Conservation (phyloP, 1,284 basidiomycete genomes). For the Agaricales sp. region DNA sequence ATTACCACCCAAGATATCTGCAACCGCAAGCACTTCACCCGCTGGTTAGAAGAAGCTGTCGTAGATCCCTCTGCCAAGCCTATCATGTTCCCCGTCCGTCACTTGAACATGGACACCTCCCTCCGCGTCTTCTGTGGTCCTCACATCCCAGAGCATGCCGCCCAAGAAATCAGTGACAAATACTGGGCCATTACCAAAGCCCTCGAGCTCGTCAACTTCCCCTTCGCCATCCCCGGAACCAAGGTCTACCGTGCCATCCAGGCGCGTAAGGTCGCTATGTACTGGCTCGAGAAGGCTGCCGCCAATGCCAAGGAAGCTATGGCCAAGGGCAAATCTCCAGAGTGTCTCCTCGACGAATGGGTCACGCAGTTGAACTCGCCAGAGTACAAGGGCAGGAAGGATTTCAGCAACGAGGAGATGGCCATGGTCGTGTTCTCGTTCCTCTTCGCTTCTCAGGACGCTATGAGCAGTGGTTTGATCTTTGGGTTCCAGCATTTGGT, state of each 20-base stretch:
- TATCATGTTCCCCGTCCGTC: constrained; percentile 88
- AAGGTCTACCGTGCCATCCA: constrained; percentile 94
- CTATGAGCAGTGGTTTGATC: constrained; percentile 91
- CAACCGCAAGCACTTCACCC: constrained; percentile 65
- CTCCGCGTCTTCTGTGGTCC: constrained; percentile 90
- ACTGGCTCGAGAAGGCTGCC: constrained; percentile 78
- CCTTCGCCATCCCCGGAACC: constrained; percentile 90
- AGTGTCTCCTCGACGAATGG: constrained; percentile 94
- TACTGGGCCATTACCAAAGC: constrained; percentile 96
- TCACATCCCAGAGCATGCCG: constrained; percentile 78
- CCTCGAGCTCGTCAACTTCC: constrained; percentile 98
- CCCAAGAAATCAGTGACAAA: constrained; percentile 79
- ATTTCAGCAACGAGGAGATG: constrained; percentile 94
- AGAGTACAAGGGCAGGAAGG: constrained; percentile 66
- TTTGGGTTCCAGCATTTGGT: constrained; percentile 95
- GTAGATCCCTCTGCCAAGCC: constrained; percentile 41
- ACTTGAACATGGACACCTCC: constrained; percentile 97
- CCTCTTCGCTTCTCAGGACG: constrained; percentile 96
- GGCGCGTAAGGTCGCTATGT: constrained; percentile 83
- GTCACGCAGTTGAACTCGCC: constrained; percentile 67
- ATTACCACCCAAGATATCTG: constrained; percentile 82
- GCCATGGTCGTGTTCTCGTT: constrained; percentile 95
- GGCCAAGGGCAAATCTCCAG: constrained; percentile 72
- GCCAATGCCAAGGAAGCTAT: constrained; percentile 77
- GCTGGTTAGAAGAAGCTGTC: constrained; percentile 58